phyloP scores from a whole-genome alignment of 305 asterid genomes.

The Fraxinus baroniana region DNA sequence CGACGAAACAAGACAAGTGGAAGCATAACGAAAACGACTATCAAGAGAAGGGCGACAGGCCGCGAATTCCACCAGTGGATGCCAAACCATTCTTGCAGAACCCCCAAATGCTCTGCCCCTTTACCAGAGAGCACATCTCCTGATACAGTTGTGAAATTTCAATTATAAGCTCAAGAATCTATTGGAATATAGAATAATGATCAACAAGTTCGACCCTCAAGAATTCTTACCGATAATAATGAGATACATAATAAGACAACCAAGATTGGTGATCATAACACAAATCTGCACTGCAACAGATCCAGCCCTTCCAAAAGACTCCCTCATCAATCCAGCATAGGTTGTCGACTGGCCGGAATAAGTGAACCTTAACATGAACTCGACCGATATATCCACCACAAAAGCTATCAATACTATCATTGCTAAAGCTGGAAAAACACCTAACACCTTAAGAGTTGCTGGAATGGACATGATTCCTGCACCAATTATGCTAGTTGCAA shows the following conservation, averaged over 20 bases:
- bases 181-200: background rate
- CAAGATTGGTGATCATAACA: slow-evolving; percentile 77
- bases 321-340: slow-evolving; percentile 85
- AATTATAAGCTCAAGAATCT: background rate
- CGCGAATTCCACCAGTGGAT: slow-evolving; percentile 91
- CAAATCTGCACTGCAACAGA: slow-evolving; percentile 74
- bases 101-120: slow-evolving; percentile 75
- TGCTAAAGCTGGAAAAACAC: slow-evolving; percentile 69
- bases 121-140: slow-evolving; percentile 95
- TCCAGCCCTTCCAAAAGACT: slow-evolving; percentile 71
- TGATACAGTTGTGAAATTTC: slow-evolving; percentile 21
- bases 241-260: slow-evolving; percentile 85
- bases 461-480: slow-evolving; percentile 97
- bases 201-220: background rate
- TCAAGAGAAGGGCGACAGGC: slow-evolving; percentile 56
- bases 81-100: slow-evolving; percentile 92
- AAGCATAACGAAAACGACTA: slow-evolving; percentile 58
- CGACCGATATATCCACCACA: slow-evolving; percentile 75
- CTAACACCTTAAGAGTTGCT: slow-evolving; percentile 85
- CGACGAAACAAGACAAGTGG: slow-evolving; percentile 79
- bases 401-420: slow-evolving; percentile 57
- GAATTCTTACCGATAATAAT: slow-evolving; percentile 68
- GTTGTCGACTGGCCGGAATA: slow-evolving; percentile 73
- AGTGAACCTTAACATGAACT: slow-evolving; percentile 80
- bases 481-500: slow-evolving; percentile 84